Evolutionary conservation across 371 early-diverging fungal species (phyloP).

Genomic region (Zopfochytrium polystomum): DNA sequence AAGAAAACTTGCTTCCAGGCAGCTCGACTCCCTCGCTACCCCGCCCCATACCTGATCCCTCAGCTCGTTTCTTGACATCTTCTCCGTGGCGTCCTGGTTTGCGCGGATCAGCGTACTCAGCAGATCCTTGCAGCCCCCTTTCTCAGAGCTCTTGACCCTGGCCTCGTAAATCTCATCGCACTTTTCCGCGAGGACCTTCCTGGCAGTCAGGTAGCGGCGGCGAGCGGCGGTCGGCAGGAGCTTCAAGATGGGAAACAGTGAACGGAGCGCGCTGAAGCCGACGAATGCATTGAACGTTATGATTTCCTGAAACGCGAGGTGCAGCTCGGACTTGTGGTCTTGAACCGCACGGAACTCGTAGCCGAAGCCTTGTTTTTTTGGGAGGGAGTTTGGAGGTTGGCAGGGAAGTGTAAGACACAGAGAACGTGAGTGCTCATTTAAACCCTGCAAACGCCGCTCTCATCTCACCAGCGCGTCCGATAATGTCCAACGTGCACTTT

Average conservation of each 20-base stretch:
- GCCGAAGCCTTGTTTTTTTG: constrained; percentile 19
- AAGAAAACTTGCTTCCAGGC: neutral
- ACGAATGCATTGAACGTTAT: too few relatives aligned
- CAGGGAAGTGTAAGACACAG: too few relatives aligned
- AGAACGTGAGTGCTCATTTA: too few relatives aligned
- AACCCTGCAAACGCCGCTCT: too few relatives aligned
- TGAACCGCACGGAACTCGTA: constrained; percentile 17
- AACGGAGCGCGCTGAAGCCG: neutral
- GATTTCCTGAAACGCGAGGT: neutral
- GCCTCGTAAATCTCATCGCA: neutral
- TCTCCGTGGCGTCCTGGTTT: constrained; percentile 1
- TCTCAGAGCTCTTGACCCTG: neutral
- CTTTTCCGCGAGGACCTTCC: neutral
- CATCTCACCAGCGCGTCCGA: constrained; percentile 23
- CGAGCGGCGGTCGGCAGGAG: neutral
- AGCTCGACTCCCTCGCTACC: neutral
- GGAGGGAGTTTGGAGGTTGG: too few relatives aligned
- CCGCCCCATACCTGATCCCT: constrained; percentile 18
- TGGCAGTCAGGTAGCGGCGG: neutral
- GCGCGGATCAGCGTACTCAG: constrained; percentile 14
- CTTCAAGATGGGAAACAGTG: constrained; percentile 7
- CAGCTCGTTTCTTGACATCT: constrained; percentile 20
- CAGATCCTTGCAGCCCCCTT: constrained; percentile 3
- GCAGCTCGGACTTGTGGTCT: constrained; percentile 4
- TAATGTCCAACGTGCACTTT: constrained; percentile 22